Base-by-base conservation (phyloP, 2,329 filamentous ascomycete species). In the Pezicula radicicola region DNA sequence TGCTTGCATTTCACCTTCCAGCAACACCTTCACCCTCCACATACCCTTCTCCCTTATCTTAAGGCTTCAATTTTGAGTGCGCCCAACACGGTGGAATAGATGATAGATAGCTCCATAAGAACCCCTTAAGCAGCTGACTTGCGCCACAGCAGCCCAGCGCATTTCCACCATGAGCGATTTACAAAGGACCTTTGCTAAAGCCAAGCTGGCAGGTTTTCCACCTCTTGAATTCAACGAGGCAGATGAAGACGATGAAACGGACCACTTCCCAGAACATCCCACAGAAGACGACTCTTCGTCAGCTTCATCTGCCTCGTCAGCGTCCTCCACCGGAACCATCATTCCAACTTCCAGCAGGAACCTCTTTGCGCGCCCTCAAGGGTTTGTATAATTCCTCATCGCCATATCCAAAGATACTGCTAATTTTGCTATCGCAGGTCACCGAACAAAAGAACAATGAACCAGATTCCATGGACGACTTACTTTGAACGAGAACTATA, bases 401-500 rank as follows among this genome's bases (percentile, higher is more conserved):
- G 46, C 36, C 9, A 21, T 46, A 21, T 21, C 33, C 25, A 25
- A 25, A 25, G 3, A 44, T 50, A 33, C n/a, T 39, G 35, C 28
- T n/a, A 27, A 48, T 39, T 28, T 40, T 19, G 48, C 48, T 37
- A 33, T 33, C 15, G 12, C 50, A 68, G 66, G 39, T 52, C 57
- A 40, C 62, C 63, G 16, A 68, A 61, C 42, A 64, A 62, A 51
- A 61, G 58, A 60, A 63, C 60, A 27, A 60, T 65, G 55, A 63
- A 63, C 35, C 65, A 61, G 53, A 64, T 68, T 53, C 65, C 87
- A 33, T 99, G 94, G 94, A 91, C 89, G 21, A 84, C 88, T 36
- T 97, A 91, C 73, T 97, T 97, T 72, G 84, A 91, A 58, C 85
- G 91, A 62, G 93, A 97, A 68, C 77, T 97, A 51, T 91, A 84